A percentile compares a stretch with the other conserved stretches of the same genome.
phyloP scores from a whole-genome alignment of 805 yeast species.

The Sugiyamaella mastotermitis region DNA sequence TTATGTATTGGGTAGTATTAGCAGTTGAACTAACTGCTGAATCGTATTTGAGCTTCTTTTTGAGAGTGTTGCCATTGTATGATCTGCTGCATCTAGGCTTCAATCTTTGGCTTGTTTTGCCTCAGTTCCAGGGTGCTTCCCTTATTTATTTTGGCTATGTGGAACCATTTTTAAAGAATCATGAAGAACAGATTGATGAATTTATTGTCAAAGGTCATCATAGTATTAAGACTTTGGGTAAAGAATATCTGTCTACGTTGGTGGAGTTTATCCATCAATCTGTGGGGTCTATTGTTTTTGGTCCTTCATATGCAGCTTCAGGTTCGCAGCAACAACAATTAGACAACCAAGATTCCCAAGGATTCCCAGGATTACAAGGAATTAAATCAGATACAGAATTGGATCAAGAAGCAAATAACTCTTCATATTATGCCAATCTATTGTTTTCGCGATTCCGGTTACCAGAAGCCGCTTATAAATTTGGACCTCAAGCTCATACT shows the following conservation, averaged over 20 bases:
- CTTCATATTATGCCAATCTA: slow-evolving; percentile 18
- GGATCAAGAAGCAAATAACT: not conserved
- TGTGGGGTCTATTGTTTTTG: slow-evolving; percentile 15
- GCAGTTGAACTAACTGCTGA: slow-evolving; percentile 38
- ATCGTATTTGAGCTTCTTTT: slow-evolving; percentile 39
- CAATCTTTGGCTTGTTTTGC: slow-evolving; percentile 57
- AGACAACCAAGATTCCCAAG: not conserved
- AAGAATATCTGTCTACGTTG: slow-evolving; percentile 13
- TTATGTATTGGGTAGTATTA: slow-evolving; percentile 62
- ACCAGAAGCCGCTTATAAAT: slow-evolving; percentile 17
- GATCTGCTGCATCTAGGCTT: slow-evolving; percentile 41
- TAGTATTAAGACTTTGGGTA: slow-evolving; percentile 16
- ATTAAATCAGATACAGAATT: not conserved
- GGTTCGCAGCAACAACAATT: not conserved
- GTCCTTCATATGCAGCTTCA: slow-evolving; percentile 8
- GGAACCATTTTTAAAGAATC: slow-evolving; percentile 34
- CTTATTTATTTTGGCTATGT: slow-evolving; percentile 34
- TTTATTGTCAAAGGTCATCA: slow-evolving; percentile 18
- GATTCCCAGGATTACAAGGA: not conserved
- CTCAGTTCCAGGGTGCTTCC: slow-evolving; percentile 43
- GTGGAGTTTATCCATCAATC: slow-evolving; percentile 8
- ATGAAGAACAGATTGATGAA: slow-evolving; percentile 33
- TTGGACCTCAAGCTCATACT: not conserved
- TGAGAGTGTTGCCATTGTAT: slow-evolving; percentile 50
- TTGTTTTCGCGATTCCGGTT: slow-evolving; percentile 25